phyloP scores from a whole-genome alignment of 352 stramenopile species.

The Pythium plurisporium region DNA sequence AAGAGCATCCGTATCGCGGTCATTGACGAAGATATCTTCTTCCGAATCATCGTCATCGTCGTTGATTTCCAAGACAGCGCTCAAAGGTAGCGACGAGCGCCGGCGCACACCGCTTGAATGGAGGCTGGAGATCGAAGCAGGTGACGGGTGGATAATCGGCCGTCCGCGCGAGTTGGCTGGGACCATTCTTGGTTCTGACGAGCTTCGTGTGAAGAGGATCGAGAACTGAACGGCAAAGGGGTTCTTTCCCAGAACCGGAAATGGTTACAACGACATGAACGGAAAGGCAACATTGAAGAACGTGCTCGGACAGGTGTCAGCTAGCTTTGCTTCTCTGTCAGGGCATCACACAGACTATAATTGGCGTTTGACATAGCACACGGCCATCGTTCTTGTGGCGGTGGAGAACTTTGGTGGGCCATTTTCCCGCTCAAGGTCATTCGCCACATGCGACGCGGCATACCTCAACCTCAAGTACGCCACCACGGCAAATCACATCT shows the following conservation, averaged over 20 bases:
- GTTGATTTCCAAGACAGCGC: constrained; percentile 18
- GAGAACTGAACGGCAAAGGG: not conserved
- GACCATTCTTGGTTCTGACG: not conserved
- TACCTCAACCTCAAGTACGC: not conserved
- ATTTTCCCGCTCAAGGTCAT: not conserved
- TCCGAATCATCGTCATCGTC: constrained; percentile 17
- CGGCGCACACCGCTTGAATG: constrained; percentile 11
- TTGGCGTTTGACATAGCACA: not conserved
- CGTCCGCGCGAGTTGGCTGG: not conserved
- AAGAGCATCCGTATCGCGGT: constrained; percentile 6
- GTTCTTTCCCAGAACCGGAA: not conserved
- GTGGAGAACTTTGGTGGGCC: not conserved
- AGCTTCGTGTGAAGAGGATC: not conserved
- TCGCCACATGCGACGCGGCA: not conserved
- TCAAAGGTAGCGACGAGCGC: constrained; percentile 15
- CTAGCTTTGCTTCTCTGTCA: not conserved
- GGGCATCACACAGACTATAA: not conserved
- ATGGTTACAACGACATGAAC: not conserved
- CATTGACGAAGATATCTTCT: constrained; percentile 15
- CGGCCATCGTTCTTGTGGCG: not conserved
- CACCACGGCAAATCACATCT: not conserved
- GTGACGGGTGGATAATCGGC: not conserved
- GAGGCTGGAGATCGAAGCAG: not conserved
- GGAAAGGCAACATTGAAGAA: not conserved
- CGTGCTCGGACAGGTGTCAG: not conserved